Base-by-base conservation (phyloP, 2,329 filamentous ascomycete genomes). In the Paraconiothyrium sp. region DNA sequence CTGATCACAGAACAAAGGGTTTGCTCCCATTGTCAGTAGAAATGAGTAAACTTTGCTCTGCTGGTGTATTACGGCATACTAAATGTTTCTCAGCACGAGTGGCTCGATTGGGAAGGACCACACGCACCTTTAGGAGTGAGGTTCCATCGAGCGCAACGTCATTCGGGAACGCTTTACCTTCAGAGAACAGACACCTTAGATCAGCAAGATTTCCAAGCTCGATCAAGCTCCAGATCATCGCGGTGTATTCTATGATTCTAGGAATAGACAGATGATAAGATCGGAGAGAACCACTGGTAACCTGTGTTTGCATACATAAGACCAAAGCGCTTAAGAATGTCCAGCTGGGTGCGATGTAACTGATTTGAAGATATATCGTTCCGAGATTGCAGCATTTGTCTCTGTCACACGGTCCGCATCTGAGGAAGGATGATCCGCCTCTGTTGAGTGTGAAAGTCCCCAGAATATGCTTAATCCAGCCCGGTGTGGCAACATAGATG, bases 221-320 rank as follows among this genome's bases (percentile, higher is more conserved):
- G 11, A 64, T 54, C 2, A 64, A 11, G 43, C 58, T 61, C 61
- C 55, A 64, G 2, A 64, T 46, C 8, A 39, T n/a, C 13, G 61
- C 37, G 14, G 16, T 47, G 24, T 52, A 57, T 2, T 49, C 30
- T 22, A 63, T 63, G 10, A 60, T 41, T 24, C 54, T 49, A 6
- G 61, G 58, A 34, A 58, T 24, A 34, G 35, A 44, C 9, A 63
- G n/a, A 44, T 51, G 46, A 35, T 51, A 39, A 3, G 54, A 43
- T 9, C 47, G 49, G 16, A 54, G 50, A 2, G 32, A 8, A 1
- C 54, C 58, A 27, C 48, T 10, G 3, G 54, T 32, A 8, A 35
- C 39, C 39, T 63, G 37, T 9, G 49, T 58, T 13, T 49, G 52
- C 14, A 59, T 30, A 30, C 54, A 60, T 8, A 63, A 10, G 9